A percentile compares a stretch with the other conserved stretches of the same genome.
These are phyloP conservation scores for Carnegiea gigantea DNA, from an alignment of 179 eudicot genomes.

Conservation along the genomic window DNA sequence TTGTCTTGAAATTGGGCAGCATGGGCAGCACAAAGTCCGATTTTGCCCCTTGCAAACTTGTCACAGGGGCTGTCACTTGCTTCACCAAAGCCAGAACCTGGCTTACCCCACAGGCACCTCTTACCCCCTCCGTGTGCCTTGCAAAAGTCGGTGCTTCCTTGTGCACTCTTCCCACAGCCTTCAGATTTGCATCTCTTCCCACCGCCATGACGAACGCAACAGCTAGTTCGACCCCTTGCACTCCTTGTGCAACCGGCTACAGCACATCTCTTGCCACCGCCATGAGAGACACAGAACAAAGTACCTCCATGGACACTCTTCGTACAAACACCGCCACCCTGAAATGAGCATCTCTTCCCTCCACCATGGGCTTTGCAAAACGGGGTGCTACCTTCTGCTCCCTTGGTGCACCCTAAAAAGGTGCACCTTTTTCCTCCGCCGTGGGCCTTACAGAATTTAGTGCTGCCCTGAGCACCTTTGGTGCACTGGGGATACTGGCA, in stretches of 20 bases:
- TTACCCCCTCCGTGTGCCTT: constrained; percentile 81
- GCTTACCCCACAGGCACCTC: constrained; percentile 60
- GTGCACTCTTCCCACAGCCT: constrained; percentile 74
- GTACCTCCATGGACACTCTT: constrained; percentile 79
- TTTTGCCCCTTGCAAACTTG: constrained; percentile 65
- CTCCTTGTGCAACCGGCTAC: constrained; percentile 53
- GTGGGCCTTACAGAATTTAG: constrained; percentile 70
- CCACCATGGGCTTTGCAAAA: constrained; percentile 80
- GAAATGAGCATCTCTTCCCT: constrained; percentile 55
- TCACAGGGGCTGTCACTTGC: constrained; percentile 42
- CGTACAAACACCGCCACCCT: constrained; percentile 46
- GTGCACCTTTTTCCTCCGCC: constrained; percentile 79
- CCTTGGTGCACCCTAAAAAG: constrained; percentile 56
- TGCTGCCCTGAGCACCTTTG: constrained; percentile 85
- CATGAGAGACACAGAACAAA: constrained; percentile 66
- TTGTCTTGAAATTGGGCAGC: constrained; percentile 40
- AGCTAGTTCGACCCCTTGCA: constrained; percentile 60
- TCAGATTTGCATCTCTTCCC: constrained; percentile 60
- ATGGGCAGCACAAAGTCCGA: constrained; percentile 65
- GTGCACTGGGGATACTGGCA: constrained; percentile 54
- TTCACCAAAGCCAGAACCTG: constrained; percentile 39
- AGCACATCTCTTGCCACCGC: constrained; percentile 76
- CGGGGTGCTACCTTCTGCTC: constrained; percentile 75
- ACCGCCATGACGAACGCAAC: constrained; percentile 79
- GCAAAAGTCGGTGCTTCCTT: constrained; percentile 73